phyloP scores from a whole-genome alignment of 371 early-diverging fungal species.

The Mortierella sp. region DNA sequence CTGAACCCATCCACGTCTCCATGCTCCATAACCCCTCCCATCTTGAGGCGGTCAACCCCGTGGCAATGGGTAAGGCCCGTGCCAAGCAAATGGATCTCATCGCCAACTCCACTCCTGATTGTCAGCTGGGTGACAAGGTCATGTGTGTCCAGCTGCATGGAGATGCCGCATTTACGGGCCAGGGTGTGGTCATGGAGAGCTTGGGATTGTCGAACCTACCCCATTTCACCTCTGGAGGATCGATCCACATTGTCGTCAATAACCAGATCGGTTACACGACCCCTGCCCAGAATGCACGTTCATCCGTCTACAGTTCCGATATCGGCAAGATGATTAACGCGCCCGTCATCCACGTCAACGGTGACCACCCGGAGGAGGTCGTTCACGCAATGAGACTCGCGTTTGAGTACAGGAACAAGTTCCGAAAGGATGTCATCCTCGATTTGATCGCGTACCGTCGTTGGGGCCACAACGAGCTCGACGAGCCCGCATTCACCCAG shows the following conservation, averaged over 20 bases:
- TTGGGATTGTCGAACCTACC: constrained; percentile 93
- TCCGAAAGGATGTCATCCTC: constrained; percentile 92
- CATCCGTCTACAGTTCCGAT: constrained; percentile 91
- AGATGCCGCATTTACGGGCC: constrained; percentile 90
- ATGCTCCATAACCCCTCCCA: constrained; percentile 96
- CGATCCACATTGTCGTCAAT: constrained; percentile 96
- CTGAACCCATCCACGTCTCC: constrained; percentile 77
- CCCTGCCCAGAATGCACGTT: constrained; percentile 91
- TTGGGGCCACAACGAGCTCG: constrained; percentile 98
- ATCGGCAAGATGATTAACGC: constrained; percentile 95
- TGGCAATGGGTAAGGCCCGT: constrained; percentile 93
- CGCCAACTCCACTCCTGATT: constrained; percentile 70
- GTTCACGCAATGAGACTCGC: constrained; percentile 87
- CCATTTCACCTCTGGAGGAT: constrained; percentile 93
- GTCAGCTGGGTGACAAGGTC: constrained; percentile 88
- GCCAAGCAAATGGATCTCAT: constrained; percentile 91
- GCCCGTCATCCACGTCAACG: constrained; percentile 97
- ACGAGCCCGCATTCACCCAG: constrained; percentile 97
- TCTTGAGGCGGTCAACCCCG: constrained; percentile 95
- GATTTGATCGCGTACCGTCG: constrained; percentile 95
- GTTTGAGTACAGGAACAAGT: constrained; percentile 90
- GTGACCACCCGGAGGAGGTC: constrained; percentile 95
- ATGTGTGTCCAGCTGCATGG: constrained; percentile 96
- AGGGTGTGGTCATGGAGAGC: constrained; percentile 97
- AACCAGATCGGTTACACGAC: constrained; percentile 98